Conservation (phyloP, 257 asterid species). For the Vinca minor region DNA sequence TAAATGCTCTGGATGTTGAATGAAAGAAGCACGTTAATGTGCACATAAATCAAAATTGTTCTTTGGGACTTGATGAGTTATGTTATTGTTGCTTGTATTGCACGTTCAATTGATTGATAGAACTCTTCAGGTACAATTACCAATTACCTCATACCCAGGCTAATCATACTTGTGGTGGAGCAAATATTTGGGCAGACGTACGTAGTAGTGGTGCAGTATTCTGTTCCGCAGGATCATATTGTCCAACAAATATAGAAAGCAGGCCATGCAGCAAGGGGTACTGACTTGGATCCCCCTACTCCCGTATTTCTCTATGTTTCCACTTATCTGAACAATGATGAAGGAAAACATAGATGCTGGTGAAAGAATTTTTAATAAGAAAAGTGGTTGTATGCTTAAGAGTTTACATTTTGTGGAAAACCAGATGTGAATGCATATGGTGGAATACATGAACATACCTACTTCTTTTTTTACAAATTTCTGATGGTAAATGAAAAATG, state of each 20-base stretch:
- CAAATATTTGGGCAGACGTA: conserved; percentile 75
- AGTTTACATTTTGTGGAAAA: too few species aligned
- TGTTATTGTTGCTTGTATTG: too few species aligned
- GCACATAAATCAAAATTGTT: too few species aligned
- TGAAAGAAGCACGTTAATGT: too few species aligned
- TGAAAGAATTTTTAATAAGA: background rate
- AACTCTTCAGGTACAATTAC: conserved; percentile 54
- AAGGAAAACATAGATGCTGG: background rate
- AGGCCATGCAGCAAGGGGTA: conserved; percentile 71
- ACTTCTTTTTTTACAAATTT: background rate
- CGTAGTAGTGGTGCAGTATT: conserved; percentile 45
- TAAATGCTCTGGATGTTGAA: too few species aligned
- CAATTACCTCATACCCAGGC: conserved; percentile 48
- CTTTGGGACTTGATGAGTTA: too few species aligned
- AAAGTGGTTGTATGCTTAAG: too few species aligned
- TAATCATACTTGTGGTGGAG: conserved; percentile 88
- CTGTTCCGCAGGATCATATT: conserved; percentile 75
- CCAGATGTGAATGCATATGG: too few species aligned
- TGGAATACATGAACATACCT: background rate
- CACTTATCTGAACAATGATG: background rate
- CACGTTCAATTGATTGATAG: conserved; percentile 15
- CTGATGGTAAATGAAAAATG: background rate
- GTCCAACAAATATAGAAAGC: conserved; percentile 55
- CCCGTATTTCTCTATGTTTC: conserved; percentile 7
- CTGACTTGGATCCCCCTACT: conserved; percentile 17